Percentiles rank a stretch among this genome's conserved stretches.
These are phyloP conservation scores for Vigna radiata DNA, from an alignment of 306 rosid genomes.

Conservation along the genomic window DNA sequence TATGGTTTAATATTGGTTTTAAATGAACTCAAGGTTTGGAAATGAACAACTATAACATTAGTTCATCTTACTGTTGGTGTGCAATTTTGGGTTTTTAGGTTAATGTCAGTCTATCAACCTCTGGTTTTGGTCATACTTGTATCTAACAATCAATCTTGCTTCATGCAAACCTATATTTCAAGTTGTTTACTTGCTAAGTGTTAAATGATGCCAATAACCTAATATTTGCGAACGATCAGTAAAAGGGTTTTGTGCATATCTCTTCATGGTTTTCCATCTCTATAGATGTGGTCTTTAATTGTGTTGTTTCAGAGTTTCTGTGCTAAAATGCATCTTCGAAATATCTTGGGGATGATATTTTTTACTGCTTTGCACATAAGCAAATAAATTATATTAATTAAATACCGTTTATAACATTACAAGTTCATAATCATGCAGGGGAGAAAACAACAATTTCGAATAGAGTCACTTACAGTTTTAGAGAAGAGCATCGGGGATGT, in stretches of 20 bases:
- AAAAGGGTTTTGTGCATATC: conserved; percentile 20
- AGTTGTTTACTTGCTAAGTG: neutral
- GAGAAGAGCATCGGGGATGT: conserved; percentile 65
- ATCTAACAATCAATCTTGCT: conserved; percentile 4
- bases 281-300: neutral
- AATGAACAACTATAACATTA: neutral
- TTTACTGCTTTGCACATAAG: neutral
- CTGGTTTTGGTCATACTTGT: neutral
- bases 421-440: conserved; percentile 63
- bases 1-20: conserved; percentile 18
- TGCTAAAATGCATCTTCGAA: conserved; percentile 21
- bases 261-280: conserved; percentile 25
- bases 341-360: conserved; percentile 34
- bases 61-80: neutral
- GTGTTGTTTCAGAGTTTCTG: conserved; percentile 4
- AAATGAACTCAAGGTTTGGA: conserved; percentile 9
- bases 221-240: conserved; percentile 12
- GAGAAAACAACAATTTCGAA: conserved; percentile 69
- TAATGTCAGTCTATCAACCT: neutral
- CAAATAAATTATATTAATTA: conserved; percentile 16
- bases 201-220: conserved; percentile 22
- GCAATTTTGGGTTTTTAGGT: neutral
- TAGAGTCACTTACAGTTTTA: conserved; percentile 84
- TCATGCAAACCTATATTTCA: conserved; percentile 11
- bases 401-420: conserved; percentile 28